Percentiles rank a stretch among this genome's conserved stretches.
Conservation (phyloP, 2,329 filamentous ascomycete species). For the Chalara sp. region DNA sequence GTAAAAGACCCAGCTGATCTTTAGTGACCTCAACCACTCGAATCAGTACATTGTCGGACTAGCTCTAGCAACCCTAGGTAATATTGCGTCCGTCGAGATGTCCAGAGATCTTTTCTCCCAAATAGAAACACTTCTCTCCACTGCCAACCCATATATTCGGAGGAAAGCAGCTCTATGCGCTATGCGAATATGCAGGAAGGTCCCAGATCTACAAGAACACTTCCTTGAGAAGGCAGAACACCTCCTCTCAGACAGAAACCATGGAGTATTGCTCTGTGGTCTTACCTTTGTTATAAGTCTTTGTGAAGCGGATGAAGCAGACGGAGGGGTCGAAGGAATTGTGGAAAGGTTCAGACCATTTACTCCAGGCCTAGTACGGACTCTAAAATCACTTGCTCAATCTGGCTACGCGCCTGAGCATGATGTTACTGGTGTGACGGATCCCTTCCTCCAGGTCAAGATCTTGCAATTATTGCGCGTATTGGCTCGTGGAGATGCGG, state of each 20-base stretch:
- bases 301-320: slow-evolving; percentile 90
- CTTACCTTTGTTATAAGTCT: slow-evolving; percentile 85
- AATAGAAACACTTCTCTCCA: slow-evolving; percentile 86
- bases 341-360: slow-evolving; percentile 86
- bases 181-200: slow-evolving; percentile 97
- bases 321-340: slow-evolving; percentile 82
- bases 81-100: slow-evolving; percentile 98
- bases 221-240: slow-evolving; percentile 91
- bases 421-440: slow-evolving; percentile 95
- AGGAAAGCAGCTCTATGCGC: slow-evolving; percentile 97
- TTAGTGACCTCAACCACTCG: slow-evolving; percentile 87
- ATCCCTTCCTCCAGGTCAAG: slow-evolving; percentile 97
- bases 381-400: slow-evolving; percentile 84
- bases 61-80: slow-evolving; percentile 90
- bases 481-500: slow-evolving; percentile 75
- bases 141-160: slow-evolving; percentile 95
- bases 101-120: slow-evolving; percentile 94
- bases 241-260: slow-evolving; percentile 85
- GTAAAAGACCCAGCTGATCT: slow-evolving; percentile 1
- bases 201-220: slow-evolving; percentile 94
- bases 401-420: slow-evolving; percentile 97
- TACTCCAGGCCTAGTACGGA: slow-evolving; percentile 79
- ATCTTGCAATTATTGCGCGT: slow-evolving; percentile 82
- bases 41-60: slow-evolving; percentile 98
- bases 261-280: slow-evolving; percentile 89